Evolutionary conservation across 1,284 basidiomycete species (phyloP).

Genomic region (Cutaneotrichosporon cutaneum): DNA sequence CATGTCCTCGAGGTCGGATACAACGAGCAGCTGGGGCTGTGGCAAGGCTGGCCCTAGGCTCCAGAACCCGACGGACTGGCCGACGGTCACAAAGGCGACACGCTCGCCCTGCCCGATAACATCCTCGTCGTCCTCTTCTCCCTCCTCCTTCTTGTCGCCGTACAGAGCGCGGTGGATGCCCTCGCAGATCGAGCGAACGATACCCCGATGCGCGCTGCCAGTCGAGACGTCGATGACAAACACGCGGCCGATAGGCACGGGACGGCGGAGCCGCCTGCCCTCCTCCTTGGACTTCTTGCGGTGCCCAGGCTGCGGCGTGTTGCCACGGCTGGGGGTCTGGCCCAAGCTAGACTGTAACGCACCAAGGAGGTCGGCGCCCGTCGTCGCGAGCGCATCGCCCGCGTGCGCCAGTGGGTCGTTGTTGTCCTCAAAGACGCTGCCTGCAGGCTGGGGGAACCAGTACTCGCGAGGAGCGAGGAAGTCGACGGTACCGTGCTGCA

Average conservation of each 20-base stretch:
- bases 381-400: conserved; percentile 42
- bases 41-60: conserved; percentile 70
- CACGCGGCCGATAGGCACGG: conserved; percentile 72
- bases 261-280: conserved; percentile 56
- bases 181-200: conserved; percentile 69
- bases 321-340: conserved; percentile 40
- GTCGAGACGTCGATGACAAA: conserved; percentile 86
- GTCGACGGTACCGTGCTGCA: conserved; percentile 89
- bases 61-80: conserved; percentile 82
- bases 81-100: conserved; percentile 84
- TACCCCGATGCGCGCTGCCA: conserved; percentile 69
- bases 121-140: conserved; percentile 50
- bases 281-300: conserved; percentile 37
- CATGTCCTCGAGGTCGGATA: conserved; percentile 85
- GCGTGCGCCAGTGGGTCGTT: conserved; percentile 58
- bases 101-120: conserved; percentile 52
- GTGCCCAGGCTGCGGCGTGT: conserved; percentile 46
- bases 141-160: conserved; percentile 57
- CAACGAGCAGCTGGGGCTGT: conserved; percentile 73
- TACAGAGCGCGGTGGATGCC: conserved; percentile 69
- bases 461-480: conserved; percentile 83
- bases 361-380: conserved; percentile 47
- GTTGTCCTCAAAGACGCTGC: conserved; percentile 57
- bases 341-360: conserved; percentile 46
- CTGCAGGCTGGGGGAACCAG: conserved; percentile 67